Percentiles rank a stretch among this genome's conserved stretches.
These are phyloP conservation scores for Talaromyces islandicus DNA, from an alignment of 2,329 filamentous ascomycete species.

Conservation along the genomic window DNA sequence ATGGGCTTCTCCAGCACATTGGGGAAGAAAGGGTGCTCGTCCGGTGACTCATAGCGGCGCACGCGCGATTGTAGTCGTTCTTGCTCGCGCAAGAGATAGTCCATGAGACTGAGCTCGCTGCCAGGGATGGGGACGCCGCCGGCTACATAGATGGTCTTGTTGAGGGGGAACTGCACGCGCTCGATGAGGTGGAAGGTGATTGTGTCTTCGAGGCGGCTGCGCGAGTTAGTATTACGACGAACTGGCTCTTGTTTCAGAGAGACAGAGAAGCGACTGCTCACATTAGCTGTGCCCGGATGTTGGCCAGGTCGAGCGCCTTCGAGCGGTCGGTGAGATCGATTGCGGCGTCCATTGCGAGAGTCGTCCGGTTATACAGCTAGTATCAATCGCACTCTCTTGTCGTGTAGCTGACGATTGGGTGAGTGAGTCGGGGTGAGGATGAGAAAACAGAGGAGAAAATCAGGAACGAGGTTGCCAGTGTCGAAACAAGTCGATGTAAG, in stretches of 20 bases:
- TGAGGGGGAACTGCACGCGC: slow-evolving; percentile 93
- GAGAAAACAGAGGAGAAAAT: neutral
- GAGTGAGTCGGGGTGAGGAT: neutral
- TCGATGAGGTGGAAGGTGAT: slow-evolving; percentile 97
- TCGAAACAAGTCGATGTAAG: neutral
- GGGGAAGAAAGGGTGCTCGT: slow-evolving; percentile 97
- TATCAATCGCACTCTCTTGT: neutral
- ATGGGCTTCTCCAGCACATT: slow-evolving; percentile 71
- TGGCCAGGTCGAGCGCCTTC: slow-evolving; percentile 79
- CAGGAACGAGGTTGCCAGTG: neutral
- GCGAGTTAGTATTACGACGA: neutral
- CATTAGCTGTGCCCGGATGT: slow-evolving; percentile 94
- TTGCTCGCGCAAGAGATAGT: slow-evolving; percentile 88
- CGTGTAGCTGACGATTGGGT: neutral
- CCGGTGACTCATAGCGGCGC: slow-evolving; percentile 88
- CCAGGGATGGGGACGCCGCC: slow-evolving; percentile 74
- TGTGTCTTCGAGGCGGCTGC: slow-evolving; percentile 89
- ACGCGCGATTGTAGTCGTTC: slow-evolving; percentile 89
- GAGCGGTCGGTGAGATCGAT: slow-evolving; percentile 81
- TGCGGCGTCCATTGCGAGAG: slow-evolving; percentile 71
- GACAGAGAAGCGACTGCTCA: slow-evolving; percentile 38
- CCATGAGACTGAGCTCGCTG: slow-evolving; percentile 72
- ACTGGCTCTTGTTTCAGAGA: slow-evolving; percentile 1
- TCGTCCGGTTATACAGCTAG: neutral
- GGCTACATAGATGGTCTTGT: slow-evolving; percentile 76